Evolutionary conservation across 1,284 basidiomycete species (phyloP).

Genomic region (Leucoagaricus sp.): DNA sequence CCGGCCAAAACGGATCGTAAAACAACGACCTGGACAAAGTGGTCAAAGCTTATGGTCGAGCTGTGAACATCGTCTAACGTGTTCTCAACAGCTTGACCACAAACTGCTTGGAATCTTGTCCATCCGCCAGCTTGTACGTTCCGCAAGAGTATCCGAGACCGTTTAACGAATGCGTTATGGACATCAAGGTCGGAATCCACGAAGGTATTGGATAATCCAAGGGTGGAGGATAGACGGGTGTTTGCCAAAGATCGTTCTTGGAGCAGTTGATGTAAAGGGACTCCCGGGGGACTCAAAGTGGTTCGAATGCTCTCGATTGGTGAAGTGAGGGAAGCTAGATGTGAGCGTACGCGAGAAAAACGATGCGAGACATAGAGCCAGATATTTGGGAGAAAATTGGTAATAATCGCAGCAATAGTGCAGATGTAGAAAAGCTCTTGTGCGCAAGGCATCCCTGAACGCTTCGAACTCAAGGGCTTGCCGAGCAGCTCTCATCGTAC

Average conservation of each 20-base stretch:
- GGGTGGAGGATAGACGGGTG: constrained; percentile 40
- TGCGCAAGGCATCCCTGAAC: constrained; percentile 3
- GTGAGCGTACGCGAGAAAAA: neutral
- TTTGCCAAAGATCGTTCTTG: constrained; percentile 44
- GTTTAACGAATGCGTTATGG: constrained; percentile 34
- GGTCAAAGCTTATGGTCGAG: constrained; percentile 31
- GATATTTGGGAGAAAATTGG: neutral
- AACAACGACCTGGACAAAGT: constrained; percentile 43
- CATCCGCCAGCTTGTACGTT: constrained; percentile 27
- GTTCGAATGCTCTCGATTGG: neutral
- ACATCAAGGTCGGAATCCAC: constrained; percentile 32
- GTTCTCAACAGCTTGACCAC: constrained; percentile 32
- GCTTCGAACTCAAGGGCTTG: constrained; percentile 12
- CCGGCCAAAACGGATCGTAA: constrained; percentile 42
- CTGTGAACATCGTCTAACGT: constrained; percentile 19
- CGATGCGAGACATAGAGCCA: neutral
- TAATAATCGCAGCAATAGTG: neutral
- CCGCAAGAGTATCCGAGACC: constrained; percentile 29
- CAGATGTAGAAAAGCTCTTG: constrained; percentile 5
- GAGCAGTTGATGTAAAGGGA: constrained; percentile 26
- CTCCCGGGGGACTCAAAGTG: constrained; percentile 18
- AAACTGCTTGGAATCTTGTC: constrained; percentile 31
- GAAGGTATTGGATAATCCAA: constrained; percentile 43
- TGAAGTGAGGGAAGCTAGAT: neutral
- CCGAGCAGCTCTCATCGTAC: neutral